Conservation (phyloP, 2,329 filamentous ascomycete genomes). For the Diaporthe batatas region DNA sequence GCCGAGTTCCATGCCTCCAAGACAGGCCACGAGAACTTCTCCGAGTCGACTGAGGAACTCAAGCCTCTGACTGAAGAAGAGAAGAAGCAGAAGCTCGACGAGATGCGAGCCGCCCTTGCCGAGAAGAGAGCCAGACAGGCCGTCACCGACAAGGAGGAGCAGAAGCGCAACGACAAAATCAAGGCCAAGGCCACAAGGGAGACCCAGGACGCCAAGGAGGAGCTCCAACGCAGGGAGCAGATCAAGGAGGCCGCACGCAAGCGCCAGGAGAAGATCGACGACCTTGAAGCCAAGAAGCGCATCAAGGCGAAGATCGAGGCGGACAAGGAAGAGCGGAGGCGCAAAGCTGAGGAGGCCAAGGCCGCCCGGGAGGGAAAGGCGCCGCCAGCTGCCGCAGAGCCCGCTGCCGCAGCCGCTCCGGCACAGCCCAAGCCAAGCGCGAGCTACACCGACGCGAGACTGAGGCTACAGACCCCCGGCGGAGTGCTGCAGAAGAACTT, state of each 20-base stretch:
- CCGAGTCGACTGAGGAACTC: constrained; percentile 93
- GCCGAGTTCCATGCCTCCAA: constrained; percentile 93
- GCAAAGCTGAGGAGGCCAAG: constrained; percentile 88
- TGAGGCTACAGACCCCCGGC: constrained; percentile 81
- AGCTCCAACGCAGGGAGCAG: constrained; percentile 85
- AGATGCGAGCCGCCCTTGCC: constrained; percentile 78
- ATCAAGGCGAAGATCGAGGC: constrained; percentile 95
- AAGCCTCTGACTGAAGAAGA: constrained; percentile 92
- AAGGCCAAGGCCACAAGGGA: constrained; percentile 92
- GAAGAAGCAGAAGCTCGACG: constrained; percentile 83
- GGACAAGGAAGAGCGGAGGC: constrained; percentile 89
- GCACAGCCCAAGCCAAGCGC: constrained; percentile 72
- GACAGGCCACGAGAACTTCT: constrained; percentile 91
- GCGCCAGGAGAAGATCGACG: constrained; percentile 87
- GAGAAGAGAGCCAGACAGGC: constrained; percentile 79
- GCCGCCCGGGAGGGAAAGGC: constrained; percentile 84
- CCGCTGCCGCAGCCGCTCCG: constrained; percentile 61
- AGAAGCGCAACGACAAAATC: constrained; percentile 87
- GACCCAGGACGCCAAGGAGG: constrained; percentile 89
- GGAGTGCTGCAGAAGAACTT: constrained; percentile 90
- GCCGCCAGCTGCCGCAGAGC: constrained; percentile 57
- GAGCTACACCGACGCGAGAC: constrained; percentile 82
- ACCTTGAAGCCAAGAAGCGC: constrained; percentile 86
- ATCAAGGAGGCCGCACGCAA: constrained; percentile 92
- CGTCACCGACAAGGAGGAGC: constrained; percentile 81